phyloP scores from a whole-genome alignment of 176 grass and related monocot genomes.

The Bothriochloa decipiens region DNA sequence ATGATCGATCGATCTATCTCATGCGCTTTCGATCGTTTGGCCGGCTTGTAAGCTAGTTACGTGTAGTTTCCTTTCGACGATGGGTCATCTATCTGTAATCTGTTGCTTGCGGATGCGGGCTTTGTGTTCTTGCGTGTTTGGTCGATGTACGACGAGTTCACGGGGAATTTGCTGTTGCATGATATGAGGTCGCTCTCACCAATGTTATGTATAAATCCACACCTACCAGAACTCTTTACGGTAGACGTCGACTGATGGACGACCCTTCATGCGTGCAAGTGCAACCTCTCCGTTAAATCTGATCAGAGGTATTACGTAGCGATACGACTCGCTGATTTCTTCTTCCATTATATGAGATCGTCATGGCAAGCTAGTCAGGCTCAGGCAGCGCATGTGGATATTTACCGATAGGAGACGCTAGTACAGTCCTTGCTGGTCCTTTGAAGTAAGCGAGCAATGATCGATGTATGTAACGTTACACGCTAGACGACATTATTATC shows the following conservation, averaged over 20 bases:
- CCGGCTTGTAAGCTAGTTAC: not conserved
- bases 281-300: too few relatives aligned
- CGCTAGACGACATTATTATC: too few relatives aligned
- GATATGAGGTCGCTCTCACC: not conserved
- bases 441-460: too few relatives aligned
- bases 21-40: not conserved
- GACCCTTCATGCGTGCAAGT: too few relatives aligned
- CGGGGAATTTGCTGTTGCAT: not conserved
- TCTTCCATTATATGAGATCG: too few relatives aligned
- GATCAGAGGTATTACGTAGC: too few relatives aligned
- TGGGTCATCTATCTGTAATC: not conserved
- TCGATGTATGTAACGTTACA: too few relatives aligned
- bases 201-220: not conserved
- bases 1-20: not conserved
- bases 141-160: not conserved
- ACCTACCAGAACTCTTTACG: not conserved
- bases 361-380: not conserved
- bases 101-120: slow-evolving; percentile 8
- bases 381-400: not conserved
- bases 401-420: not conserved
- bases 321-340: too few relatives aligned
- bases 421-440: not conserved
- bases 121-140: not conserved
- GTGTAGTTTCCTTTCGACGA: not conserved
- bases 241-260: not conserved